Conservation (phyloP, 2,329 filamentous ascomycete species). For the Aspergillus caelatus region DNA sequence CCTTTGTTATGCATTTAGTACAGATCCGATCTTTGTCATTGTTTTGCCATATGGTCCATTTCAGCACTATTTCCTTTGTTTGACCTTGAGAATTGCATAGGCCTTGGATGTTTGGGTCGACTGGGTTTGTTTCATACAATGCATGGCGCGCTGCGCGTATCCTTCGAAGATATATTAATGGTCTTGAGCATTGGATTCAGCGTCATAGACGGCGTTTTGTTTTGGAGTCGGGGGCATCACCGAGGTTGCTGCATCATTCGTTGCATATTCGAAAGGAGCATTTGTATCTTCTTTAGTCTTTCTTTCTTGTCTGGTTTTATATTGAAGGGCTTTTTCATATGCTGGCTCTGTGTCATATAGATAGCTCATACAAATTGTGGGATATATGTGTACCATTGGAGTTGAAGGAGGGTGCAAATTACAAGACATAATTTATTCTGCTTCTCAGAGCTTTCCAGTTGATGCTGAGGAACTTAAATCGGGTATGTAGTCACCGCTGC, state of each 20-base stretch:
- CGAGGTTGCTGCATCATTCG: constrained; percentile 2
- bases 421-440: not conserved
- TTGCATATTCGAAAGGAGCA: constrained; percentile 4
- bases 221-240: constrained; percentile 13
- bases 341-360: not conserved
- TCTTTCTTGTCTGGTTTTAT: not conserved
- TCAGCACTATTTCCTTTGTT: constrained; percentile 9
- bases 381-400: not conserved
- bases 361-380: constrained; percentile 4
- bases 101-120: constrained; percentile 13
- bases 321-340: not conserved
- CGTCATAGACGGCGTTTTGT: constrained; percentile 23
- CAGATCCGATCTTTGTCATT: constrained; percentile 1
- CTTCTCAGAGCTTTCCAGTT: not conserved
- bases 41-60: not conserved
- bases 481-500: not conserved
- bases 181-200: constrained; percentile 10
- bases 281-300: not conserved
- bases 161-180: constrained; percentile 10
- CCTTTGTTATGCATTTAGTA: constrained; percentile 6
- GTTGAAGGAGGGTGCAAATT: not conserved
- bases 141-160: constrained; percentile 19
- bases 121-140: constrained; percentile 12
- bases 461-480: no score
- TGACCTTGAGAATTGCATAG: constrained; percentile 7